Evolutionary conservation across 345 rosid genomes (phyloP).

Genomic region (Pistacia integerrima): DNA sequence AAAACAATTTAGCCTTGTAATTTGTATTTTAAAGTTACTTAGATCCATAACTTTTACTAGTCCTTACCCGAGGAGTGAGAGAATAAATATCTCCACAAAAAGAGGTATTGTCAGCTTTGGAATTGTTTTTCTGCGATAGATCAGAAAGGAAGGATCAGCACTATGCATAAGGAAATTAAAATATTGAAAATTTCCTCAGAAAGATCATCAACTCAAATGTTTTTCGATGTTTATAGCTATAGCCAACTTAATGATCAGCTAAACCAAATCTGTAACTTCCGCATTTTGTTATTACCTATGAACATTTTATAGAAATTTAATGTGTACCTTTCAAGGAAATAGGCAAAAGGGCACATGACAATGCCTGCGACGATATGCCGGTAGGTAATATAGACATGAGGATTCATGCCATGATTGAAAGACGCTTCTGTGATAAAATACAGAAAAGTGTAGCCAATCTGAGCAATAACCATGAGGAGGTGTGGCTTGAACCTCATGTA

Average conservation of each 20-base stretch:
- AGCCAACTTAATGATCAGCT: not conserved
- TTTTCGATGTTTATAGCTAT: not conserved
- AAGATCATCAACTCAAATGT: not conserved
- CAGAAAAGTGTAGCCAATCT: conserved; percentile 52
- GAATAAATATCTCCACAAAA: conserved; percentile 57
- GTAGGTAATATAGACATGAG: conserved; percentile 68
- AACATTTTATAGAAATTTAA: not conserved
- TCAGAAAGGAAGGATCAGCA: not conserved
- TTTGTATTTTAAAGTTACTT: not conserved
- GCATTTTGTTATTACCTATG: not conserved
- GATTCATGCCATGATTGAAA: conserved; percentile 72
- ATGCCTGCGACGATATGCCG: conserved; percentile 53
- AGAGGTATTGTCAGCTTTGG: conserved; percentile 63
- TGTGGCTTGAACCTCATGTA: conserved; percentile 51
- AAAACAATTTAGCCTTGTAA: not conserved
- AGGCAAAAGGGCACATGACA: conserved; percentile 57
- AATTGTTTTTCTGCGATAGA: conserved; percentile 52
- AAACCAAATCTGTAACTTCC: not conserved
- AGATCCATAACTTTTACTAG: not conserved
- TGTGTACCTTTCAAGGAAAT: conserved; percentile 53
- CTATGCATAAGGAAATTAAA: not conserved
- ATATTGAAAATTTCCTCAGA: no score
- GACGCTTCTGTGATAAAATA: conserved; percentile 69
- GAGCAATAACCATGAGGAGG: conserved; percentile 52
- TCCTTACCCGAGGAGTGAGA: conserved; percentile 65